Base-by-base conservation (phyloP, 1,284 basidiomycete species). In the Papiliotrema nemorosa region DNA sequence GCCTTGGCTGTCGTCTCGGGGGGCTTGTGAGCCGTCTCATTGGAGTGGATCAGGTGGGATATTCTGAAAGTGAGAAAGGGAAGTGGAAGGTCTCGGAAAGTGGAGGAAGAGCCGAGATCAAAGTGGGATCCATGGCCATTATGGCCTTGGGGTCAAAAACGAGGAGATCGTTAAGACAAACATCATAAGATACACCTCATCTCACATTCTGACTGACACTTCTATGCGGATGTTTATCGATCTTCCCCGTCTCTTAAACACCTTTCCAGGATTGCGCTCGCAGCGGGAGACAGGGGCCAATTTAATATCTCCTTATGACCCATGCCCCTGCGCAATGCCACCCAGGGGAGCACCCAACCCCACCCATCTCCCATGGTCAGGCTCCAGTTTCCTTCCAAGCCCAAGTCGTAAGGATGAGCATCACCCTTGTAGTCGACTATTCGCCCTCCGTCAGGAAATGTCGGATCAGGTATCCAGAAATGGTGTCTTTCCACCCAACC, bases 321-420 rank as follows among this genome's bases (percentile, higher is more conserved):
- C 50, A 66, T 56, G 0, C 62, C 59, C 16, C 22, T 14, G 43
- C 49, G 34, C 24, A 63, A 3, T 2, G 57, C 63, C 24, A 54
- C 54, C 66, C 67, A 70, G 1, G 68, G 68, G 21, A 63, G 36
- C 13, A 67, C 16, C 62, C 65, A 67, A 0, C 53, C 20, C 50
- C 52, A 60, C 1, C 62, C 58, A 3, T 47, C 33, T 5, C 66
- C 61, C 54, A 67, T 54, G 18, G 67, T 45, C 6, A 66, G 21
- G 40, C 56, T 43, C 51, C 57, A 58, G 43, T 72, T 72, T 21
- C 22, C 38, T 26, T 27, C 41, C 16, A 26, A 5, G 0, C 68
- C 66, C 18, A 52, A 53, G 54, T 70, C 64, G 52, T 70, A 72
- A 13, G 63, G 55, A 3, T 22, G 20, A n/a, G 7, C 20, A 12